Evolutionary conservation across 768 basidiomycete species (phyloP), one percentile per base, ranked within the genome.

Genomic region (Kwoniella botswanensis): DNA sequence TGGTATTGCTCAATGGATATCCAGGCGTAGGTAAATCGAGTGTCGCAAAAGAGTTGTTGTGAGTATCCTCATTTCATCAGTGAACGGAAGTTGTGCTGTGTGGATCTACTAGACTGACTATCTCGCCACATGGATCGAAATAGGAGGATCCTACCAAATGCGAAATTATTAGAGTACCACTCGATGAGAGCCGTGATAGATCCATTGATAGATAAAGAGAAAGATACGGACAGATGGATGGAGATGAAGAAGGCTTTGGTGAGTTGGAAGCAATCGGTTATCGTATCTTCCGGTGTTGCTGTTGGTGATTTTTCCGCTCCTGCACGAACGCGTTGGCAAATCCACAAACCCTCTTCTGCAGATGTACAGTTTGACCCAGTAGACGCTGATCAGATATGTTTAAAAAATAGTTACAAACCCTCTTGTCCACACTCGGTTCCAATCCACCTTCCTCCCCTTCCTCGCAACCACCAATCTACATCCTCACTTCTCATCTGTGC

Each of bases 61-160:
- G 26, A 62, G 72, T 70, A 22, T 57, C 21, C 97, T 88, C 2
- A 96, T 35, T 35, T 35, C 35, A 7, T 35, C 35, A 35, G 35
- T 35, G 35, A 35, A 35, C 35, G 35, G 35, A 35, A 35, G 35
- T 35, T 35, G 35, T 35, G 35, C 35, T 35, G 35, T 35, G 35
- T 12, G 17, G 15, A 2, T 17, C n/a, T 6, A 55, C 17, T 41
- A 42, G 52, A 42, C 17, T 59, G 13, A 59, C 26, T 13, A 13
- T 46, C 1, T 26, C 54, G 54, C 54, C 11, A 43, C 12, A 12
- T 44, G 15, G 4, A 29, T n/a, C 22, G 35, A 42, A 13, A 26
- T 17, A 64, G 63, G 22, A 59, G 18, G 44, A 63, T 56, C 42
- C 60, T 68, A 0, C 57, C 67, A 11, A 55, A 68, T 46, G 59